phyloP scores from a whole-genome alignment of 495 filamentous ascomycete species.

The Aspergillus baeticus region DNA sequence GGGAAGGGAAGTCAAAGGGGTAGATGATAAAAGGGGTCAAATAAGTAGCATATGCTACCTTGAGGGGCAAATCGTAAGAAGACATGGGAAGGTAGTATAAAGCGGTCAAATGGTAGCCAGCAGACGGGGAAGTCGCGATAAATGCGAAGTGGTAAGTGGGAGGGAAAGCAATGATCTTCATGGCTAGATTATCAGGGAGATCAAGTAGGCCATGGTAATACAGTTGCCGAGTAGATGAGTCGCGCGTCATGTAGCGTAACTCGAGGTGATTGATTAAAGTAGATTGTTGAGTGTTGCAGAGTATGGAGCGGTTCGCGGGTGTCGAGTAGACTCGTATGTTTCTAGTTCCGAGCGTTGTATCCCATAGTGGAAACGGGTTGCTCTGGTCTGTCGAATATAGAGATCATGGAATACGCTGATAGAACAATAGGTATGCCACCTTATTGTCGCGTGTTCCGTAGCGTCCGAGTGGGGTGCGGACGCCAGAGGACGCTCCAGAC shows the following conservation, averaged over 20 bases:
- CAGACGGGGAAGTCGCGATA: no score
- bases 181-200: no score
- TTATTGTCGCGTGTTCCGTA: constrained; percentile 86
- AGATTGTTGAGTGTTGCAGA: neutral
- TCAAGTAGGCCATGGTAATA: neutral
- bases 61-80: no score
- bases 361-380: neutral
- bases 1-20: neutral
- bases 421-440: constrained; percentile 95
- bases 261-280: neutral
- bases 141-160: no score
- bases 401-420: constrained; percentile 65
- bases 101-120: no score
- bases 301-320: neutral
- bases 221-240: neutral
- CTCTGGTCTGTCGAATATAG: neutral
- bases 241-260: neutral
- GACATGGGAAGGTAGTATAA: no score
- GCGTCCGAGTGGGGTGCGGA: constrained; percentile 60
- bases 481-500: constrained; percentile 47
- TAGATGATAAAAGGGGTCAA: neutral
- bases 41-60: neutral
- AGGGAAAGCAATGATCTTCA: no score
- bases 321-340: neutral
- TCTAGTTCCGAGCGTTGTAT: neutral